phyloP scores from a whole-genome alignment of 1,284 basidiomycete species.

The Boletellus deceptivus region DNA sequence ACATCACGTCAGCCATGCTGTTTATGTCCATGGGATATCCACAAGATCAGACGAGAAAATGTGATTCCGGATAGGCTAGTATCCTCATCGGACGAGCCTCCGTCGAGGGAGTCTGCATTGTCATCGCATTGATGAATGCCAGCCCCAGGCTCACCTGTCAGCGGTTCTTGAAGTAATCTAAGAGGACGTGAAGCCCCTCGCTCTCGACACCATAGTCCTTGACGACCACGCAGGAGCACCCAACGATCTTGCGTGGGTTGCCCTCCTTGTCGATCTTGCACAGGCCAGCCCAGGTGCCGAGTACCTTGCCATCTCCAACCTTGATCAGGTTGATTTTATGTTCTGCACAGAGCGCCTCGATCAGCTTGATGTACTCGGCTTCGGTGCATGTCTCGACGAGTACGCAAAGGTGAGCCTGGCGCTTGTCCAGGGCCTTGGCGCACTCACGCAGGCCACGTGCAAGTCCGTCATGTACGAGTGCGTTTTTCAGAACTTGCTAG shows the following conservation, averaged over 20 bases:
- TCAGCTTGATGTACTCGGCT: slow-evolving; percentile 99
- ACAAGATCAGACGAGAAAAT: slow-evolving; percentile 53
- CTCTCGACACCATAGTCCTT: slow-evolving; percentile 97
- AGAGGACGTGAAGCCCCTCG: slow-evolving; percentile 94
- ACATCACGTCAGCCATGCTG: slow-evolving; percentile 12
- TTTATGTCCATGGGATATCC: background rate
- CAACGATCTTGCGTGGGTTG: slow-evolving; percentile 96
- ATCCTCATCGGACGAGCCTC: slow-evolving; percentile 68
- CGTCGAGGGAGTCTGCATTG: slow-evolving; percentile 86
- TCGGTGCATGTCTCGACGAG: slow-evolving; percentile 99
- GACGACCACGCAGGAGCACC: slow-evolving; percentile 96
- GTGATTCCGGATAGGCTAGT: slow-evolving; percentile 31
- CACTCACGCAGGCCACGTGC: slow-evolving; percentile 97
- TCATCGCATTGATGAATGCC: slow-evolving; percentile 50
- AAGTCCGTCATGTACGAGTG: slow-evolving; percentile 96
- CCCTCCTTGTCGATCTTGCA: slow-evolving; percentile 99
- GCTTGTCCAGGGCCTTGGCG: slow-evolving; percentile 98
- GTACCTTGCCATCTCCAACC: slow-evolving; percentile 95
- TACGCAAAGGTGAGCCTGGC: slow-evolving; percentile 98
- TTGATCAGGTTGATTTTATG: slow-evolving; percentile 99
- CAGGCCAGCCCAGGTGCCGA: slow-evolving; percentile 97
- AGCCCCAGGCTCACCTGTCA: slow-evolving; percentile 42
- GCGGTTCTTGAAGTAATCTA: slow-evolving; percentile 96
- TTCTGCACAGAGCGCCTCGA: slow-evolving; percentile 98
- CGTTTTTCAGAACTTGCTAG: slow-evolving; percentile 93